phyloP scores from a whole-genome alignment of 208 protist species.

The Naegleria fowleri region DNA sequence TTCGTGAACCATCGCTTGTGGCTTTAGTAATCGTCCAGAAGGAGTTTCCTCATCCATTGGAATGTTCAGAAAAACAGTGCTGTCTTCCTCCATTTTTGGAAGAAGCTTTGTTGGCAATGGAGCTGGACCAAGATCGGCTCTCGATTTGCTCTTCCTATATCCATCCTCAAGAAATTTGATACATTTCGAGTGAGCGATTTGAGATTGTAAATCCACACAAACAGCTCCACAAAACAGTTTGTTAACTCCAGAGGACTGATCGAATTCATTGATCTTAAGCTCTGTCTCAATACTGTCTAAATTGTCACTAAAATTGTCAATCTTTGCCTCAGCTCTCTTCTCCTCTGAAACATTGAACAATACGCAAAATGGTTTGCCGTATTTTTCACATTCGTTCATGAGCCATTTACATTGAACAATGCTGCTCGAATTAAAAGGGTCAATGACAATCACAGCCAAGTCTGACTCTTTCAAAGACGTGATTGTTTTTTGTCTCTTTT shows the following conservation, averaged over 20 bases:
- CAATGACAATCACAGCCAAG: slow-evolving; percentile 24
- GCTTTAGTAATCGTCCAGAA: slow-evolving; percentile 40
- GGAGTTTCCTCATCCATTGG: slow-evolving; percentile 52
- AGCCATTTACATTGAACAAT: slow-evolving; percentile 23
- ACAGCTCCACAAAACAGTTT: neutral
- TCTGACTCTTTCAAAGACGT: slow-evolving; percentile 42
- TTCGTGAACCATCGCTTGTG: slow-evolving; percentile 47
- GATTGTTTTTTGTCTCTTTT: slow-evolving; percentile 46
- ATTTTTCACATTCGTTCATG: slow-evolving; percentile 34
- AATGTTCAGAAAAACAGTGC: slow-evolving; percentile 48
- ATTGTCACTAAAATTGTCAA: neutral
- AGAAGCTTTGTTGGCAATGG: neutral
- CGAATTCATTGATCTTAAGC: neutral
- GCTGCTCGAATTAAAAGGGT: neutral
- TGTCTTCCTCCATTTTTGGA: slow-evolving; percentile 23
- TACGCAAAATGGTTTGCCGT: neutral
- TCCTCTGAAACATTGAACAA: neutral
- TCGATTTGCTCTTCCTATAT: neutral
- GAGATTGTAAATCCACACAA: neutral
- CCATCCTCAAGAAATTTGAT: neutral
- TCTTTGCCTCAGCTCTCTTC: neutral
- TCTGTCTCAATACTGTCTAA: neutral
- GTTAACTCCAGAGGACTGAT: neutral
- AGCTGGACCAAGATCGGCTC: neutral
- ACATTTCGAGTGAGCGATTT: neutral